Percentiles rank a stretch among this genome's conserved stretches.
Conservation (phyloP, 2,329 filamentous ascomycete genomes). For the Myrmaecium sp. region DNA sequence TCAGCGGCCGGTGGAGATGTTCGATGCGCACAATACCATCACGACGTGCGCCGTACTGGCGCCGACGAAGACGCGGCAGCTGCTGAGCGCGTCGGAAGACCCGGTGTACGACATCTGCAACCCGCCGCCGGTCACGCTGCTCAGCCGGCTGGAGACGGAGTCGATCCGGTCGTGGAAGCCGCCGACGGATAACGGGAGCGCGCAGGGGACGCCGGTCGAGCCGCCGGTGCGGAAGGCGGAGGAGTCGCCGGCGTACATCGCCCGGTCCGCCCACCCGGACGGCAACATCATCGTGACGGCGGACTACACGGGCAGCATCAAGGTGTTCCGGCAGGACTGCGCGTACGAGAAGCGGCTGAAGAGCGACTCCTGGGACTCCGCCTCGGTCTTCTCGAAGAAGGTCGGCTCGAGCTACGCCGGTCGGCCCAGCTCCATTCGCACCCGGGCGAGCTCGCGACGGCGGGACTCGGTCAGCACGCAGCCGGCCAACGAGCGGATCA, state of each 20-base stretch:
- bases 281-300: slow-evolving; percentile 89
- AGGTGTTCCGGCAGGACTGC: slow-evolving; percentile 90
- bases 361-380: slow-evolving; percentile 57
- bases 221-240: slow-evolving; percentile 27
- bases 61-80: slow-evolving; percentile 57
- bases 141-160: slow-evolving; percentile 61
- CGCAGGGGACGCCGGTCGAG: slow-evolving; percentile 15
- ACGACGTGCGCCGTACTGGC: slow-evolving; percentile 83
- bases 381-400: slow-evolving; percentile 58
- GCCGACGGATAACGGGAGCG: slow-evolving; percentile 24
- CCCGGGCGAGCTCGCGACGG: slow-evolving; percentile 32
- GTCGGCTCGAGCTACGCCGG: slow-evolving; percentile 39
- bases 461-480: slow-evolving; percentile 29
- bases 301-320: slow-evolving; percentile 75
- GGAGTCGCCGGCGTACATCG: slow-evolving; percentile 60
- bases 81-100: slow-evolving; percentile 68
- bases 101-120: slow-evolving; percentile 96
- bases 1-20: slow-evolving; percentile 70
- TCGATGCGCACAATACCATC: slow-evolving; percentile 76
- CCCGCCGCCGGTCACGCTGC: slow-evolving; percentile 70
- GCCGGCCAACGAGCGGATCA: slow-evolving; percentile 56
- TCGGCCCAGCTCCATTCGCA: slow-evolving; percentile 37
- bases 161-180: slow-evolving; percentile 33
- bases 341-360: slow-evolving; percentile 54
- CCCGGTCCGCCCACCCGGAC: slow-evolving; percentile 56